Conservation (phyloP, 164 flowering plant species). For the Aristolochia contorta region DNA sequence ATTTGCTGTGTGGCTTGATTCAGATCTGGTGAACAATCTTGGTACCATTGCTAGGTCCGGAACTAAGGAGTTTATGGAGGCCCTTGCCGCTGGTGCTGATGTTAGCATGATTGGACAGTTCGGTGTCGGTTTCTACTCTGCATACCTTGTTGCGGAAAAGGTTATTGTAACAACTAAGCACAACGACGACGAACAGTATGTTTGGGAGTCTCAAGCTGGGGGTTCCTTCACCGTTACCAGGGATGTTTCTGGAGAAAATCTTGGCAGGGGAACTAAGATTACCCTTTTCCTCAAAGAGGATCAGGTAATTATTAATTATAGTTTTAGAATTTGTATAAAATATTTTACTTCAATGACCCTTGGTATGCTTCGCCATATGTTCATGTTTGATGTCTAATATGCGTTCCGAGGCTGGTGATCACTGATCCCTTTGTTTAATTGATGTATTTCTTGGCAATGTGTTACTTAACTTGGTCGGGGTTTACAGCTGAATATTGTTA, state of each 20-base stretch:
- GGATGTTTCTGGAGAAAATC: constrained; percentile 25
- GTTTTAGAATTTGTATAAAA: neutral
- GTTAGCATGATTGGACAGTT: constrained; percentile 55
- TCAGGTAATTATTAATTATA: constrained; percentile 12
- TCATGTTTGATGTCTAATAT: no score
- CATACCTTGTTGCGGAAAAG: constrained; percentile 43
- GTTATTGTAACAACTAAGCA: constrained; percentile 43
- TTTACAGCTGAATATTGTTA: no score
- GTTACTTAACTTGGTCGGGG: no score
- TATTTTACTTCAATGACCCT: neutral
- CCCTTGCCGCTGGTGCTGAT: constrained; percentile 37
- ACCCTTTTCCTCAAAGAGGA: constrained; percentile 42
- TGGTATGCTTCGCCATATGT: neutral
- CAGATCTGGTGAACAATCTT: constrained; percentile 42
- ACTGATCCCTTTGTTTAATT: no score
- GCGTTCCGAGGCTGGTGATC: no score
- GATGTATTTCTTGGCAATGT: no score
- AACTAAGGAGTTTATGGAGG: constrained; percentile 55
- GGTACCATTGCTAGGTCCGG: constrained; percentile 54
- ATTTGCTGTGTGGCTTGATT: neutral
- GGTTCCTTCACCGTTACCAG: constrained; percentile 37
- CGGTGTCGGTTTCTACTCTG: constrained; percentile 47
- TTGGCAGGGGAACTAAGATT: constrained; percentile 42
- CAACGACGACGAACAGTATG: constrained; percentile 42
- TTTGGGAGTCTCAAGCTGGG: constrained; percentile 46